Evolutionary conservation across 2,329 filamentous ascomycete genomes (phyloP), one percentile per base, ranked within the genome.

Genomic region (Raffaelea albimanens): DNA sequence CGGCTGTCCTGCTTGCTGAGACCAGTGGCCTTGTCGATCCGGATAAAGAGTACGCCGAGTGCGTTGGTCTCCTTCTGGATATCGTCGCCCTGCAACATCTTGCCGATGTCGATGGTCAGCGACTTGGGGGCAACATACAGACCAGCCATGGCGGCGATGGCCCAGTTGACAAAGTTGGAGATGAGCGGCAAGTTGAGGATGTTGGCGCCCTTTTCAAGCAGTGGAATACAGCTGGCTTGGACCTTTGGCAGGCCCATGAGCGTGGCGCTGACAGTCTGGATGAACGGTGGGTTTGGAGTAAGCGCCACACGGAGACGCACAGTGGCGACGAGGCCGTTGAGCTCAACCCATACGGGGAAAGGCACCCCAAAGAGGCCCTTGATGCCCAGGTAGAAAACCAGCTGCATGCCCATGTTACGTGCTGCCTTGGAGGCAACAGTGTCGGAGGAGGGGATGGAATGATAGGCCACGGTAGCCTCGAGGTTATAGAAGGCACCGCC

Each of bases 51-150:
- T n/a, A 96, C 76, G 48, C 93, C 93, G 10, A 96, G 68, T 2
- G 93, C 88, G 45, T 85, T 70, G 0, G 85, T 88, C 47, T 93
- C 91, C 65, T 97, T 96, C 60, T 89, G 83, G 58, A 97, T 85
- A 58, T 89, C 83, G 57, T 97, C 91, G 18, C 91, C 93, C 60
- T 89, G 84, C 3, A 97, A 76, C 70, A 97, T 85, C 62, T 90
- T 90, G 57, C 86, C 81, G 62, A 97, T 76, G 58, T 98, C 91
- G 42, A 97, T 75, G 0, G 87, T 89, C 83, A 97, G 83, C 11
- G 84, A 93, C 66, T 96, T 96, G 9, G 91, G 91, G 2, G 91
- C 91, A 22, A 96, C 89, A 53, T 96, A 96, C 77, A 95, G 85
- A 60, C 82, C 85, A 3, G 85, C 85, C 0, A 90, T 88, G 0